Conservation (phyloP, 2,329 filamentous ascomycete genomes). For the Dryadomyces quercivorus region DNA sequence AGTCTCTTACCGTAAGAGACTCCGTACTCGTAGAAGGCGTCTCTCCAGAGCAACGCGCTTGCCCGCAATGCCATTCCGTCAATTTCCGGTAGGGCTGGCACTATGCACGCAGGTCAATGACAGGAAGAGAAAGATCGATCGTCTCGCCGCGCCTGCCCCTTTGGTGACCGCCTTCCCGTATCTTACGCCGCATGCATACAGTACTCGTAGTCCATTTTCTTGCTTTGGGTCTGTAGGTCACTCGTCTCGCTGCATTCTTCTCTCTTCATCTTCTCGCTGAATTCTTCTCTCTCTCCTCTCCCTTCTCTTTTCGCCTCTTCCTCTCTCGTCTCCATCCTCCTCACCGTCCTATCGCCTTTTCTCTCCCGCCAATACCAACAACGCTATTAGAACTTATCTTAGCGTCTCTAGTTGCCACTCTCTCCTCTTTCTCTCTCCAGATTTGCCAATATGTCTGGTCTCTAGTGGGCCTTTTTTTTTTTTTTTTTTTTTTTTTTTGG, state of each 20-base stretch:
- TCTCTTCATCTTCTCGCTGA: background rate
- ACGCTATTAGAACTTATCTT: constrained; percentile 6
- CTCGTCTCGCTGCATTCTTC: too few relatives aligned
- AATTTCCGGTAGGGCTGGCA: background rate
- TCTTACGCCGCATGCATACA: background rate
- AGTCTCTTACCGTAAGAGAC: too few relatives aligned
- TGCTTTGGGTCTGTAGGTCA: too few relatives aligned
- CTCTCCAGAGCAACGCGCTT: background rate
- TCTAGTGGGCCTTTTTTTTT: background rate
- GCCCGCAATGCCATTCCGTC: background rate
- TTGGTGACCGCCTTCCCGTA: background rate
- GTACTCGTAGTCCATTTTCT: background rate
- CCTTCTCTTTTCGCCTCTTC: background rate
- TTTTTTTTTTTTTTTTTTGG: background rate
- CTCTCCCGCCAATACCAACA: background rate
- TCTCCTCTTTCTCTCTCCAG: background rate
- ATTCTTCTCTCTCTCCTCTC: background rate
- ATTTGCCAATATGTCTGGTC: background rate
- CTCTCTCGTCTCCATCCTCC: background rate
- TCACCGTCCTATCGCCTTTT: background rate
- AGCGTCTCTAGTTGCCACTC: background rate
- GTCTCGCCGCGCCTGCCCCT: background rate
- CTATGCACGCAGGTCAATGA: background rate
- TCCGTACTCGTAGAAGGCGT: too few relatives aligned
- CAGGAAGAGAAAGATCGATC: background rate